These are phyloP conservation scores for Yamadazyma endophytica DNA, from an alignment of 805 yeast species.

Conservation along the genomic window DNA sequence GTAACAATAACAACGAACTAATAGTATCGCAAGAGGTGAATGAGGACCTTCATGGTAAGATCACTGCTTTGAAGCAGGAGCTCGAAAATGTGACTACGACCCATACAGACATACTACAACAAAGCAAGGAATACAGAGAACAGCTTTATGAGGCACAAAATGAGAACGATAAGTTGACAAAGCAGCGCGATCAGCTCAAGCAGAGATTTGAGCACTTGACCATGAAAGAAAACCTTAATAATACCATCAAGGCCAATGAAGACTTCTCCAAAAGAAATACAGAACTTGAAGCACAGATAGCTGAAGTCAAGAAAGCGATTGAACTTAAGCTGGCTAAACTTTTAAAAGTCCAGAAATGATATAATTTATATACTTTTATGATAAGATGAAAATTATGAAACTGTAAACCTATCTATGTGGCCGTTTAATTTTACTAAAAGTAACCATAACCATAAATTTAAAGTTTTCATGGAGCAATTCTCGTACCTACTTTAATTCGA, in stretches of 20 bases:
- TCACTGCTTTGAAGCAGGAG: constrained; percentile 23
- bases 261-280: constrained; percentile 31
- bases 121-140: constrained; percentile 23
- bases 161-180: constrained; percentile 15
- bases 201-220: constrained; percentile 26
- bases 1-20: constrained; percentile 34
- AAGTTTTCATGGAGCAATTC: no score
- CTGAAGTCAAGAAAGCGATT: constrained; percentile 18
- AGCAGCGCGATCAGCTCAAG: constrained; percentile 14
- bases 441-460: no score
- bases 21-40: constrained; percentile 34
- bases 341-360: no score
- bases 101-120: constrained; percentile 32
- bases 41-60: constrained; percentile 25
- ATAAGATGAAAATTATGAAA: no score
- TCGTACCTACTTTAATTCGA: no score
- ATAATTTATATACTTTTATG: no score
- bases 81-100: constrained; percentile 27
- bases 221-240: constrained; percentile 34
- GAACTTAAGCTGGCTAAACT: constrained; percentile 25
- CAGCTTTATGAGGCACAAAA: constrained; percentile 17
- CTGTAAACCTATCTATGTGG: no score
- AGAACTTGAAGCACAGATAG: constrained; percentile 33
- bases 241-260: constrained; percentile 36
- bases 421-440: no score